Conservation (phyloP, 768 basidiomycete species). For the Trametes punicea region DNA sequence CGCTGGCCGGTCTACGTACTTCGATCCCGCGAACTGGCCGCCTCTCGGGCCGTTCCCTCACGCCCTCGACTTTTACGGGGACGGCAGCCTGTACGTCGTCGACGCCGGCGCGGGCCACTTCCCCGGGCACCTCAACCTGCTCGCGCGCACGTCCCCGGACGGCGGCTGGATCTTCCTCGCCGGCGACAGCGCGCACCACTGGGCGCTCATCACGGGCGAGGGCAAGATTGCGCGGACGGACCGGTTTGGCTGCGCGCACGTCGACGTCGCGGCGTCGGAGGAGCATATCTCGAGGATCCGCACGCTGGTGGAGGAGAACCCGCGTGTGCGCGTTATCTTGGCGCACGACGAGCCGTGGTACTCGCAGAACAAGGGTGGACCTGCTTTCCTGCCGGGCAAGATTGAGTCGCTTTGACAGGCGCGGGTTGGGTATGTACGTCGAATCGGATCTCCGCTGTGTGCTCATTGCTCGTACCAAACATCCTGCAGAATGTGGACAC, state of each 20-base stretch:
- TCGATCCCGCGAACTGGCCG: conserved; percentile 32
- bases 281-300: conserved; percentile 40
- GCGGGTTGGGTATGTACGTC: not conserved
- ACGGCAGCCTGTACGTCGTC: conserved; percentile 56
- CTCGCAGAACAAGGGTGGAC: conserved; percentile 39
- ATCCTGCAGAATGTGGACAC: not conserved
- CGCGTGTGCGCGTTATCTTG: conserved; percentile 42
- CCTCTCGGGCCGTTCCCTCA: conserved; percentile 48
- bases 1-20: conserved; percentile 5
- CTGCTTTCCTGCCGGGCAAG: conserved; percentile 35
- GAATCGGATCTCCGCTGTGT: too few species aligned
- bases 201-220: conserved; percentile 46
- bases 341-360: conserved; percentile 56
- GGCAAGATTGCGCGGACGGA: conserved; percentile 36
- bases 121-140: conserved; percentile 50
- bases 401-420: conserved; percentile 8
- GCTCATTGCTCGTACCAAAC: too few species aligned
- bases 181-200: conserved; percentile 47
- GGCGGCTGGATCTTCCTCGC: conserved; percentile 60
- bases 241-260: conserved; percentile 39
- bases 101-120: conserved; percentile 54
- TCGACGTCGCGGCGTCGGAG: conserved; percentile 40
- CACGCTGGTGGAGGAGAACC: conserved; percentile 21
- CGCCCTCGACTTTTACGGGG: conserved; percentile 46
- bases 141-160: conserved; percentile 52